Evolutionary conservation across 2,329 filamentous ascomycete species (phyloP), one percentile per base, ranked within the genome.

Genomic region (Pseudodiploospora longispora): DNA sequence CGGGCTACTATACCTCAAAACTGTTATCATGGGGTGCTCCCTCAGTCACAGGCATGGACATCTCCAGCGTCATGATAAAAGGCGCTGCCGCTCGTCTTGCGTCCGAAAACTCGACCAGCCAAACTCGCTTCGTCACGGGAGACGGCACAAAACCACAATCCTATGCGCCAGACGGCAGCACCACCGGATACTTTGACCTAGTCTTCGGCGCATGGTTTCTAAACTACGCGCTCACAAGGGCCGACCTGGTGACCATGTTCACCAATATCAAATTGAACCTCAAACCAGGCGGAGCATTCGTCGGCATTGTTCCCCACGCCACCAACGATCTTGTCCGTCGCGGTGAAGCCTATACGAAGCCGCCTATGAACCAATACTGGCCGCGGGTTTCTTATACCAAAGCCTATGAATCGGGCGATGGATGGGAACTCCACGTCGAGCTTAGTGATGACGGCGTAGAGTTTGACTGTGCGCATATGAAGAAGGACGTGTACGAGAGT

Each of bases 191-290:
- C 9, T 49, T 47, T 27, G 36, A 47, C 32, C 4, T 47, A 5
- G 45, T 27, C 2, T 38, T 45, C 30, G 45, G 38, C 2, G 45
- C 32, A 7, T 49, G 47, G 47, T 47, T 49, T 19, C 42, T 49
- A 5, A 49, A 49, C 40, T 49, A 51, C 29, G 44, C 47, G 3
- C 3, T 27, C 6, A 33, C 5, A 7, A 41, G 35, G 27, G 37
- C 32, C 5, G 29, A 42, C 12, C 10, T 51, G 27, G 33, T 43
- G 27, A 10, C 39, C 12, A 49, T 49, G 49, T 49, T 49, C 31
- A 6, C 35, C 7, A 47, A 10, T 28, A 44, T 51, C 4, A 40
- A 47, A 4, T 19, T 47, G 19, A 51, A 49, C 34, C 49, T 51
- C 33, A 43, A 42, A 33, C n/a, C 37, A 2, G 42, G 31, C 36